Conservation (phyloP, 805 yeast species). For the Phaffomyces opuntiae region DNA sequence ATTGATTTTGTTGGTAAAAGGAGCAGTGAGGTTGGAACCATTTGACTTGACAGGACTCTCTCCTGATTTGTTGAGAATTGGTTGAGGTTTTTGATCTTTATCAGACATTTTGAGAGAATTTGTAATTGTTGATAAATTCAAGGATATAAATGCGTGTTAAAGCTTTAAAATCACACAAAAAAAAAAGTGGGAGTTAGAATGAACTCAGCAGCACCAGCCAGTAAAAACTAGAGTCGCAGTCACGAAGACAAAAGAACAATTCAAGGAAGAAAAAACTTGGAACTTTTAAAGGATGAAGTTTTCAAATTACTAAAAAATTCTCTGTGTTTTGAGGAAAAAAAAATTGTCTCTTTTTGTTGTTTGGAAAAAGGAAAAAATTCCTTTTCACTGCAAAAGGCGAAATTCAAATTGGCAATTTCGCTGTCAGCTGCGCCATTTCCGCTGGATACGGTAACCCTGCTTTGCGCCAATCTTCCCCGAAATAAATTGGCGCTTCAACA, state of each 20-base stretch:
- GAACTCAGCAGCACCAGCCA: too few relatives aligned
- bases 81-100: constrained; percentile 7
- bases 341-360: too few relatives aligned
- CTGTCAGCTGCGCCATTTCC: too few relatives aligned
- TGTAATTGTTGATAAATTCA: not conserved
- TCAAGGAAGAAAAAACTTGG: not conserved
- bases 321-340: too few relatives aligned
- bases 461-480: not conserved
- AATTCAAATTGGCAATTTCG: too few relatives aligned
- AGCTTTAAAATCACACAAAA: too few relatives aligned
- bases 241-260: not conserved
- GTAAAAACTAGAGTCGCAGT: not conserved
- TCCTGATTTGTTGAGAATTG: constrained; percentile 10
- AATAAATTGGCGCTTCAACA: not conserved
- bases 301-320: too few relatives aligned
- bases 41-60: constrained; percentile 3
- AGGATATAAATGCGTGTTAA: too few relatives aligned
- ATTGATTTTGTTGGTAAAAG: not conserved
- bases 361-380: too few relatives aligned
- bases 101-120: not conserved
- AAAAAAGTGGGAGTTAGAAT: too few relatives aligned
- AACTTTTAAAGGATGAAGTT: not conserved
- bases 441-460: too few relatives aligned
- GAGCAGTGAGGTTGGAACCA: not conserved
- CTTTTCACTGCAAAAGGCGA: too few relatives aligned